Conservation (phyloP, 768 basidiomycete species). For the Rhodocollybia butyracea region DNA sequence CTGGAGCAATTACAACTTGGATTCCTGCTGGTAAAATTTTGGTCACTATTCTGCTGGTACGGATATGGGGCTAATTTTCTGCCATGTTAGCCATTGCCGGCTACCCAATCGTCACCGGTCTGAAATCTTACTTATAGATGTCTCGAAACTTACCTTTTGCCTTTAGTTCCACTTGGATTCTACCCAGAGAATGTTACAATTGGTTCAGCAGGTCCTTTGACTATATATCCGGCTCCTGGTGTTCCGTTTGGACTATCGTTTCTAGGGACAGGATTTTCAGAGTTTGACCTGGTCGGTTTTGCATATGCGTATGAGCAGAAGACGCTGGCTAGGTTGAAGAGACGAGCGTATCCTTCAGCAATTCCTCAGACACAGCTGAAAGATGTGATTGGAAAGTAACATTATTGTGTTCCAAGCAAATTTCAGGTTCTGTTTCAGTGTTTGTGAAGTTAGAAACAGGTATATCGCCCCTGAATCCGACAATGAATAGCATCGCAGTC, state of each 20-base stretch:
- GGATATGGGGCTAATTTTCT: not conserved
- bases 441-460: too few species aligned
- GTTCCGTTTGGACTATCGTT: conserved; percentile 61
- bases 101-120: conserved; percentile 65
- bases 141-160: not conserved
- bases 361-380: conserved; percentile 51
- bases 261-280: conserved; percentile 58
- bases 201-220: not conserved
- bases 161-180: too few species aligned
- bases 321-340: conserved; percentile 47
- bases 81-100: conserved; percentile 49
- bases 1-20: conserved; percentile 32
- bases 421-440: too few species aligned
- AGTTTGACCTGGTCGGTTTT: conserved; percentile 52
- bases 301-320: conserved; percentile 67
- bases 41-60: too few species aligned
- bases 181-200: too few species aligned
- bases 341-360: conserved; percentile 48
- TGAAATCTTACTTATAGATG: conserved; percentile 11
- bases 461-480: too few species aligned
- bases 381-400: conserved; percentile 21
- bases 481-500: too few species aligned
- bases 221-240: conserved; percentile 2
- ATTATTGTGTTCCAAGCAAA: too few species aligned
- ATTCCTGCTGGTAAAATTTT: conserved; percentile 31